Percentiles rank a stretch among this genome's conserved stretches.
Conservation (phyloP, 805 yeast genomes). For the Candida caryicola region DNA sequence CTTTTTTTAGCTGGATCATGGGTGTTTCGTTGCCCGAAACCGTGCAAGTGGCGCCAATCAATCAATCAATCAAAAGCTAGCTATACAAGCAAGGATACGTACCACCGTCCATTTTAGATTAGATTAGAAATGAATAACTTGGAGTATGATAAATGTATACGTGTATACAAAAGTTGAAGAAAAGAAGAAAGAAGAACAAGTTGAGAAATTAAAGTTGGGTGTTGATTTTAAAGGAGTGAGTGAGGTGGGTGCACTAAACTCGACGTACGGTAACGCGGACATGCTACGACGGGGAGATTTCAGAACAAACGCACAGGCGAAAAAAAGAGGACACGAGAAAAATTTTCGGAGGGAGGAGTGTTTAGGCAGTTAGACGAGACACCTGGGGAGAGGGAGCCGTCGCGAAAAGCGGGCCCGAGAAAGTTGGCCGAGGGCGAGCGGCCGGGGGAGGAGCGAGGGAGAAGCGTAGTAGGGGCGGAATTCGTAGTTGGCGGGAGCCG, state of each 20-base stretch:
- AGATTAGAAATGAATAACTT: conserved; percentile 12
- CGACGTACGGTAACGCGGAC: too few species aligned
- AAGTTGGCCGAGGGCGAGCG: too few species aligned
- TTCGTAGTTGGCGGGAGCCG: too few species aligned
- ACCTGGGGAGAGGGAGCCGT: background rate
- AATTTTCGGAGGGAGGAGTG: conserved; percentile 5
- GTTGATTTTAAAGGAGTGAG: conserved; percentile 5
- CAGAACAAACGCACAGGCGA: conserved; percentile 4
- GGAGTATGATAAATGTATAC: conserved; percentile 13
- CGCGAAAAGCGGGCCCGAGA: too few species aligned
- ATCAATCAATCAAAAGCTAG: conserved; percentile 12
- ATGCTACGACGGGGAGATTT: conserved; percentile 1
- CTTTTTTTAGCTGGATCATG: too few species aligned
- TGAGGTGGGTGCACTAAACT: too few species aligned
- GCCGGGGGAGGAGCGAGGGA: too few species aligned
- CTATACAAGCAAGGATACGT: conserved; percentile 34
- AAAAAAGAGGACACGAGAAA: conserved; percentile 8
- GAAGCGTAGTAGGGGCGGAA: too few species aligned
- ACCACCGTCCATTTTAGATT: conserved; percentile 56
- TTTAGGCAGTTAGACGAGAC: background rate
- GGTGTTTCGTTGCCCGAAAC: too few species aligned
- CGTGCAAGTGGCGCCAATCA: too few species aligned
- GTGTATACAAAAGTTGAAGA: conserved; percentile 18
- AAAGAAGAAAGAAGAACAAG: conserved; percentile 17
- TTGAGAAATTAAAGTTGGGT: conserved; percentile 3